Conservation (phyloP, 306 rosid genomes). For the Begonia fuchsioides region DNA sequence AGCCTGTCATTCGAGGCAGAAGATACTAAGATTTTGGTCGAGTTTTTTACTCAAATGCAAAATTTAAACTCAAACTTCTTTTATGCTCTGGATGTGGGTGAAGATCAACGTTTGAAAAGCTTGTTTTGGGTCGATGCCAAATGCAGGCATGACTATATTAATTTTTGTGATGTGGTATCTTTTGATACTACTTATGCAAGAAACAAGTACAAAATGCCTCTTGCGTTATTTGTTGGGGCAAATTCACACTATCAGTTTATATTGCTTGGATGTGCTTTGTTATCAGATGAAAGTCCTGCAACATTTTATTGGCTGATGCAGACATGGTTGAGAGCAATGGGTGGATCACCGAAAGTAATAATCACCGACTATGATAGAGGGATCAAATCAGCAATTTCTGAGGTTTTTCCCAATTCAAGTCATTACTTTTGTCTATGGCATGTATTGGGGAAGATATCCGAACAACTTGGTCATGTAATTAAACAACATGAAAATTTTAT, state of each 20-base stretch:
- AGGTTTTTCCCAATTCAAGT: conserved; percentile 49
- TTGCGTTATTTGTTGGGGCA: conserved; percentile 83
- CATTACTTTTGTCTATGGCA: conserved; percentile 81
- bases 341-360: conserved; percentile 77
- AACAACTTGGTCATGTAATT: conserved; percentile 59
- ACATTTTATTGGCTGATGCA: conserved; percentile 69
- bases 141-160: conserved; percentile 76
- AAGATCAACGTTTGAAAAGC: conserved; percentile 71
- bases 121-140: conserved; percentile 92
- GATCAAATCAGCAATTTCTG: conserved; percentile 54
- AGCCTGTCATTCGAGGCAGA: conserved; percentile 66
- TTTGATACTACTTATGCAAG: conserved; percentile 75
- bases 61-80: conserved; percentile 71
- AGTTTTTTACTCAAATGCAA: conserved; percentile 72
- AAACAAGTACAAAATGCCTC: conserved; percentile 92
- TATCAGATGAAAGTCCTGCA: conserved; percentile 66
- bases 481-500: conserved; percentile 61
- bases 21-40: conserved; percentile 63
- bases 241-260: conserved; percentile 90
- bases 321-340: conserved; percentile 83
- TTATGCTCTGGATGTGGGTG: conserved; percentile 76
- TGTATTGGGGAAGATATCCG: conserved; percentile 71
- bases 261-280: conserved; percentile 88
- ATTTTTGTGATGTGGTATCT: conserved; percentile 76
- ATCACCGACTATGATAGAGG: conserved; percentile 74